Conservation (phyloP, 306 rosid genomes). For the Styphnolobium japonicum region DNA sequence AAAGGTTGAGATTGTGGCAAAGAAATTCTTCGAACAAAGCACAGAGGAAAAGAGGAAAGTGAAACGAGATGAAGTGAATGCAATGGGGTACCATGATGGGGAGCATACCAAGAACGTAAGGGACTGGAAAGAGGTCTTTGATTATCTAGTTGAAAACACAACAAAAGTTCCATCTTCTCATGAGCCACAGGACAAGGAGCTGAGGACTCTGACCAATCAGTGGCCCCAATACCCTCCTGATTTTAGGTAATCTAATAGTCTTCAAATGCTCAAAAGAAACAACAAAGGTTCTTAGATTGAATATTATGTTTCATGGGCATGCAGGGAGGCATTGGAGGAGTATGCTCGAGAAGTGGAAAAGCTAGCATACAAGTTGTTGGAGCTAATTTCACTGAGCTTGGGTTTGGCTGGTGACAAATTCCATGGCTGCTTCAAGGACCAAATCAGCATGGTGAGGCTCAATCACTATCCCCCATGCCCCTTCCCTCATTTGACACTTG, state of each 20-base stretch:
- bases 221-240: constrained; percentile 64
- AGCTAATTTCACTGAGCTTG: constrained; percentile 51
- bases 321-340: constrained; percentile 54
- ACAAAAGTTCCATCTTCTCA: constrained; percentile 52
- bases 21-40: constrained; percentile 47
- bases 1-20: constrained; percentile 35
- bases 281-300: background rate
- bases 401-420: constrained; percentile 50
- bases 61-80: constrained; percentile 53
- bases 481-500: constrained; percentile 71
- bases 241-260: constrained; percentile 53
- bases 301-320: background rate
- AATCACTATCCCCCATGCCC: constrained; percentile 81
- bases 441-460: constrained; percentile 50
- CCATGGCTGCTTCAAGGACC: constrained; percentile 53
- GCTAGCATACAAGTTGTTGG: constrained; percentile 63
- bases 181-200: constrained; percentile 32
- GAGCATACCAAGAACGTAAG: constrained; percentile 76
- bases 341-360: constrained; percentile 61
- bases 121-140: constrained; percentile 92
- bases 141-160: constrained; percentile 49
- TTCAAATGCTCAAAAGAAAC: background rate
- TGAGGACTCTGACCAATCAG: constrained; percentile 49
- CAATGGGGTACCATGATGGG: constrained; percentile 68
- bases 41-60: constrained; percentile 49